Base-by-base conservation (phyloP, 176 grass and related monocot genomes). In the Zoysia japonica region DNA sequence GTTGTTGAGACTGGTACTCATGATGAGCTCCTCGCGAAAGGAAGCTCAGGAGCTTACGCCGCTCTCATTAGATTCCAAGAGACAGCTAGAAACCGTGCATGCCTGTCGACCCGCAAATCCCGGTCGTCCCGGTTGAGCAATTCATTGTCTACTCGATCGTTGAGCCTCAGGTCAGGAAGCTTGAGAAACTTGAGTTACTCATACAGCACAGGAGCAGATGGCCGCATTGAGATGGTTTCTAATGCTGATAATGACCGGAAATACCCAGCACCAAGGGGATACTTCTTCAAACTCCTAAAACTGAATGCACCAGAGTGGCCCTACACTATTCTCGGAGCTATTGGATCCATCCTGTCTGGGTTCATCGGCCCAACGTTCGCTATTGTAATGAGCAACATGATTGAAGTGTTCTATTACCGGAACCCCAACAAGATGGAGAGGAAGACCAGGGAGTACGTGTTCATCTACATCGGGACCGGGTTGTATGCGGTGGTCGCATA, bases 361-460 rank as follows among this genome's bases (percentile, higher is more conserved):
- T 95, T 95, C 2, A 92, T 95, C 1, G 89, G 89, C 11, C 92
- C 92, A 3, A 95, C 82, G 4, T 95, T 95, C 47, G 92, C 92
- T 1, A 87, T 95, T 39, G 92, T 95, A 36, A 95, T 95, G 92
- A 85, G 92, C 79, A 78, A 95, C 52, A 95, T 95, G 92, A 89
- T 95, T 0, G 92, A 95, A 11, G 89, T 95, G 80, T 95, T 95
- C 76, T 95, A 95, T 35, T 89, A 85, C 70, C 75, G 84, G 79
- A 88, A 95, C 65, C 78, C 81, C 39, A 85, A 83, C 57, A 87
- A 76, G 12, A 95, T 95, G 92, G 92, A 92, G 89, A 91, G 81
- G n/a, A 95, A 92, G 78, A 95, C 87, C 0, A 92, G 87, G 70
- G 81, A 89, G 50, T 95, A 87, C 3, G 92, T 95, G 59, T 95